phyloP scores from a whole-genome alignment of 495 filamentous ascomycete genomes.

The Aspergillus affinis region DNA sequence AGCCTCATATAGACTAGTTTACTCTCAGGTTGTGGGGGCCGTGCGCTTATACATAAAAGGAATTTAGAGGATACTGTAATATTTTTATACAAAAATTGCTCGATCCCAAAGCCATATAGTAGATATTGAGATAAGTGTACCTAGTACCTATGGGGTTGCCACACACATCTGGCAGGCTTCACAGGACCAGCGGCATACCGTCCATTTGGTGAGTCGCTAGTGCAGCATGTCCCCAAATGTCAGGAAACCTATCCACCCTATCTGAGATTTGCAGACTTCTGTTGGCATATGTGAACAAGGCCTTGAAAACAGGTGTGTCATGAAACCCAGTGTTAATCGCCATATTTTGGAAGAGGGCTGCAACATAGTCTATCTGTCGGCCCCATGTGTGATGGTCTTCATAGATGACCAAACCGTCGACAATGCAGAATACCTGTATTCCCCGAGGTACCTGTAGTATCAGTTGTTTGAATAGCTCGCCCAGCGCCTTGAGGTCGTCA shows the following conservation, averaged over 20 bases:
- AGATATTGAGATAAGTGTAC: too few species aligned
- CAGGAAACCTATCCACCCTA: neutral
- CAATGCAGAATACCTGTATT: neutral
- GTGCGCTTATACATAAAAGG: too few species aligned
- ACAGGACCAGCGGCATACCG: neutral
- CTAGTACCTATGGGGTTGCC: too few species aligned
- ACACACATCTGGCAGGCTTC: too few species aligned
- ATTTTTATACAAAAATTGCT: too few species aligned
- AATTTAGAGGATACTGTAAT: too few species aligned
- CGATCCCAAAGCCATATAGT: too few species aligned
- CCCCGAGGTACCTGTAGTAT: neutral
- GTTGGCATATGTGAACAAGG: neutral
- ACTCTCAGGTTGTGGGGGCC: too few species aligned
- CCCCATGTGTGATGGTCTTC: neutral
- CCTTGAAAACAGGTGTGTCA: neutral
- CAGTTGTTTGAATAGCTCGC: neutral
- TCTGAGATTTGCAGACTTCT: constrained; percentile 2
- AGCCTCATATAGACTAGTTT: neutral
- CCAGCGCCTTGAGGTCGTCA: neutral
- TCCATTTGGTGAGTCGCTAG: neutral
- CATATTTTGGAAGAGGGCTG: neutral
- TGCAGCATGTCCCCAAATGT: neutral
- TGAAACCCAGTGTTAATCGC: neutral
- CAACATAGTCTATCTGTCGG: neutral
- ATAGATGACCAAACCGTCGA: neutral